These are phyloP conservation scores for Cylindrotheca fusiformis DNA, from an alignment of 108 stramenopile species.

Conservation along the genomic window DNA sequence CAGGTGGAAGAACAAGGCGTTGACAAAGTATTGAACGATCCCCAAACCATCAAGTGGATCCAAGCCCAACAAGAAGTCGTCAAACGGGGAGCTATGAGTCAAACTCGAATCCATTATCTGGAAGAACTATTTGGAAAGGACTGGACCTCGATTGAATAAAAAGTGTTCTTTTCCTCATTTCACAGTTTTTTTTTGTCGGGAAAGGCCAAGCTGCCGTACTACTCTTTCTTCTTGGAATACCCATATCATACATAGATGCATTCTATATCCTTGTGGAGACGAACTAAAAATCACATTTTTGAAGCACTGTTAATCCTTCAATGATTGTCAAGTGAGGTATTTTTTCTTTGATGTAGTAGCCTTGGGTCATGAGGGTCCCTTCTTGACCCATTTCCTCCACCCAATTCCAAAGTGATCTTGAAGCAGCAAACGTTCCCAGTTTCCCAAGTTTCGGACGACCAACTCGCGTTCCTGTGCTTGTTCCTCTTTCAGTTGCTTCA, in stretches of 20 bases:
- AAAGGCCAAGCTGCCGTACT: too few species aligned
- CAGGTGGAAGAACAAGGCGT: slow-evolving; percentile 23
- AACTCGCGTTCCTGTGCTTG: not conserved
- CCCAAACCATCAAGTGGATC: slow-evolving; percentile 47
- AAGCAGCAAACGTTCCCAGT: not conserved
- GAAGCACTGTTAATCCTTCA: too few species aligned
- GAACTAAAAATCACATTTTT: too few species aligned
- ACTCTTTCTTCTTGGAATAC: too few species aligned
- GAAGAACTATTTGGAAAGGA: slow-evolving; percentile 35
- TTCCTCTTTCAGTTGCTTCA: not conserved
- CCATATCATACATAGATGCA: too few species aligned
- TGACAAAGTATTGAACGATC: slow-evolving; percentile 25
- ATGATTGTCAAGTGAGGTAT: too few species aligned
- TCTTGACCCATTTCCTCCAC: not conserved
- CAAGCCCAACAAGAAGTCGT: slow-evolving; percentile 50
- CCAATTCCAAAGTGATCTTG: not conserved
- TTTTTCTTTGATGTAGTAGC: too few species aligned
- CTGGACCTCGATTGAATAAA: too few species aligned
- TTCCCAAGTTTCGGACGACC: not conserved
- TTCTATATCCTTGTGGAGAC: too few species aligned
- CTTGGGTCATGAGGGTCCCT: not conserved
- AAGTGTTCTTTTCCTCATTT: too few species aligned
- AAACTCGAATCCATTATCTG: slow-evolving; percentile 70
- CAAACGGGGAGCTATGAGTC: slow-evolving; percentile 56
- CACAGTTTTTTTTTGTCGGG: too few species aligned